Evolutionary conservation across 2,329 filamentous ascomycete species (phyloP).

Genomic region (Aspergillus viridinutans): DNA sequence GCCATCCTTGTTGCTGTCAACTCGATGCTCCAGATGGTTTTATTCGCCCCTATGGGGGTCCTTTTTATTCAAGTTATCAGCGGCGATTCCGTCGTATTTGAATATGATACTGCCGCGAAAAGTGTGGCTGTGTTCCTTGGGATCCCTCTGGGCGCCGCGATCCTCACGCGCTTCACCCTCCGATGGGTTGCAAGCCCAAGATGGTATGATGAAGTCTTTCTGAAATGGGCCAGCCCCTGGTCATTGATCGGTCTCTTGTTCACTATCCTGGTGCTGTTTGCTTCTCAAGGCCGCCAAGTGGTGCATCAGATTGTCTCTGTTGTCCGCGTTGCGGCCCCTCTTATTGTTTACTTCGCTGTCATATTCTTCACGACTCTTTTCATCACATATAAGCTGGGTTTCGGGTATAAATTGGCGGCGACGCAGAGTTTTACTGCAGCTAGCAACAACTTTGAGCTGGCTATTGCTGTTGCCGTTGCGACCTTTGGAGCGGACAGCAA

Average conservation of each 20-base stretch:
- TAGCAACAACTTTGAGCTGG: conserved; percentile 88
- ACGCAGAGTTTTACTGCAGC: conserved; percentile 84
- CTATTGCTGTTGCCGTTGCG: conserved; percentile 79
- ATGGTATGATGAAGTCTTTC: conserved; percentile 65
- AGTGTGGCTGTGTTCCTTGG: conserved; percentile 81
- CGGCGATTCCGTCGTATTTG: conserved; percentile 40
- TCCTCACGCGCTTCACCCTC: conserved; percentile 65
- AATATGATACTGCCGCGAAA: conserved; percentile 66
- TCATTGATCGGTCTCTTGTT: conserved; percentile 79
- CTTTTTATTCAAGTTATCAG: conserved; percentile 69
- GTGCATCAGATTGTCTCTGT: conserved; percentile 80
- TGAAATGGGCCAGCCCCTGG: conserved; percentile 66
- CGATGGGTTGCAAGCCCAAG: conserved; percentile 47
- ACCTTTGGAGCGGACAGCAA: conserved; percentile 73
- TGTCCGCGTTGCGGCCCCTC: conserved; percentile 70
- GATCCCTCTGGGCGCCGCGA: conserved; percentile 73
- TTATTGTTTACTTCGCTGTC: conserved; percentile 73
- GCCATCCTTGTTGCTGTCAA: conserved; percentile 76
- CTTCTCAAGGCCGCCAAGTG: conserved; percentile 71
- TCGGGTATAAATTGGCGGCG: conserved; percentile 63
- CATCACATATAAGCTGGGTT: conserved; percentile 58
- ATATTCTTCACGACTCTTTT: conserved; percentile 68
- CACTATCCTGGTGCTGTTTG: conserved; percentile 81
- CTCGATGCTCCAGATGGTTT: conserved; percentile 69
- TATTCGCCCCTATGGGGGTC: conserved; percentile 65